Conservation (phyloP, 2,329 filamentous ascomycete species). For the Hymenoscyphus infarciens region DNA sequence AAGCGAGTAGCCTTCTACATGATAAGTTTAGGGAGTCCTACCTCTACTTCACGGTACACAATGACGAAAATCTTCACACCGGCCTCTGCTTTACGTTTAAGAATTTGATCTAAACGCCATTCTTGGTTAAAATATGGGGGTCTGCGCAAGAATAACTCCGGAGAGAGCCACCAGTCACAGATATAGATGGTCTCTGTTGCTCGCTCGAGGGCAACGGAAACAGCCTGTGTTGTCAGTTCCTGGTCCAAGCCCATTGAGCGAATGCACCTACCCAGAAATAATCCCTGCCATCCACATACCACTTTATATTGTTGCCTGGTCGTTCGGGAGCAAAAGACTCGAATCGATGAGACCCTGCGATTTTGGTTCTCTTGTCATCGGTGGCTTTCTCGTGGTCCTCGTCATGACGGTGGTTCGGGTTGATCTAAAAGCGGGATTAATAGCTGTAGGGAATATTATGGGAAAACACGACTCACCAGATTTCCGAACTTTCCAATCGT, state of each 20-base stretch:
- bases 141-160: conserved; percentile 79
- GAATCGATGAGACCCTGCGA: conserved; percentile 75
- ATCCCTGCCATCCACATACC: conserved; percentile 94
- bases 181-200: conserved; percentile 96
- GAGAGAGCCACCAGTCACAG: conserved; percentile 94
- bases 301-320: conserved; percentile 84
- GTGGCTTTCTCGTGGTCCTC: conserved; percentile 84
- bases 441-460: not conserved
- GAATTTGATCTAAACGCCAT: conserved; percentile 78
- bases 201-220: conserved; percentile 82
- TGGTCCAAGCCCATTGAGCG: not conserved
- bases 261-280: conserved; percentile 70
- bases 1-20: not conserved
- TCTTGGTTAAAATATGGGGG: conserved; percentile 80
- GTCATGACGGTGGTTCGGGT: conserved; percentile 86
- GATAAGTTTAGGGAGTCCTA: conserved; percentile 6
- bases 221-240: conserved; percentile 46
- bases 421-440: conserved; percentile 49
- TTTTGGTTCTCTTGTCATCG: conserved; percentile 72
- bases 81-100: conserved; percentile 85
- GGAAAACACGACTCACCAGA: conserved; percentile 42
- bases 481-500: conserved; percentile 62
- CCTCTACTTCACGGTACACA: conserved; percentile 74
- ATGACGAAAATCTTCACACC: conserved; percentile 93
- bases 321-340: conserved; percentile 86